Percentiles rank a stretch among this genome's conserved stretches.
These are phyloP conservation scores for Mrakia blollopis DNA, from an alignment of 768 basidiomycete species.

Conservation along the genomic window DNA sequence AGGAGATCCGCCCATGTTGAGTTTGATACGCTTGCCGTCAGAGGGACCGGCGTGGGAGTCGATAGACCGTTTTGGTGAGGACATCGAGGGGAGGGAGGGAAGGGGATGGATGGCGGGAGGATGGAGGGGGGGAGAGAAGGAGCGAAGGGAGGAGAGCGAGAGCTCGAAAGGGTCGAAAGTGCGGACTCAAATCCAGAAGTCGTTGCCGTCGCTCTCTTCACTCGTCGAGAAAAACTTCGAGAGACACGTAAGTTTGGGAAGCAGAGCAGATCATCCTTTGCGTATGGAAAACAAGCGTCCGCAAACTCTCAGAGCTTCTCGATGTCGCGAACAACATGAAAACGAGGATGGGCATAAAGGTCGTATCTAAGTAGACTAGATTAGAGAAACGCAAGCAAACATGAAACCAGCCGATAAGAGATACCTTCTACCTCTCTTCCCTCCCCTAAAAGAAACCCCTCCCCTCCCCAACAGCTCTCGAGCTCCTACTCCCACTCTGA, in stretches of 20 bases:
- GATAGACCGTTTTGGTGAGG: neutral
- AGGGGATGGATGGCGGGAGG: neutral
- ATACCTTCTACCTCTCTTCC: neutral
- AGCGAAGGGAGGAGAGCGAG: neutral
- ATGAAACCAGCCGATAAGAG: too few relatives aligned
- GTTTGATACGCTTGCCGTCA: neutral
- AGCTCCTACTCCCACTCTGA: neutral
- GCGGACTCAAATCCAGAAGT: too few relatives aligned
- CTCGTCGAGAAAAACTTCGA: too few relatives aligned
- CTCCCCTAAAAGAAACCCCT: conserved; percentile 18
- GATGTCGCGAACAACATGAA: neutral
- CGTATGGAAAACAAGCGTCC: too few relatives aligned
- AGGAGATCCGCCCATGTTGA: neutral
- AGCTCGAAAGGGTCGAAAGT: neutral
- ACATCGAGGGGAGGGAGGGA: neutral
- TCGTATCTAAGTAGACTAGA: too few relatives aligned
- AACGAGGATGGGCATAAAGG: neutral
- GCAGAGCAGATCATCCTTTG: too few relatives aligned
- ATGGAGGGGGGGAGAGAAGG: conserved; percentile 1
- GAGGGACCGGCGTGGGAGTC: neutral
- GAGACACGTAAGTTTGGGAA: too few relatives aligned
- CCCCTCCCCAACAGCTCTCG: neutral
- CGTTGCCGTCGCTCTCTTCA: too few relatives aligned
- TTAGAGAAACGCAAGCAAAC: neutral
- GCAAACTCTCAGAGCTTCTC: too few relatives aligned